These are phyloP conservation scores for Symbiodinium natans DNA, from an alignment of 73 alveolate species.

Conservation along the genomic window DNA sequence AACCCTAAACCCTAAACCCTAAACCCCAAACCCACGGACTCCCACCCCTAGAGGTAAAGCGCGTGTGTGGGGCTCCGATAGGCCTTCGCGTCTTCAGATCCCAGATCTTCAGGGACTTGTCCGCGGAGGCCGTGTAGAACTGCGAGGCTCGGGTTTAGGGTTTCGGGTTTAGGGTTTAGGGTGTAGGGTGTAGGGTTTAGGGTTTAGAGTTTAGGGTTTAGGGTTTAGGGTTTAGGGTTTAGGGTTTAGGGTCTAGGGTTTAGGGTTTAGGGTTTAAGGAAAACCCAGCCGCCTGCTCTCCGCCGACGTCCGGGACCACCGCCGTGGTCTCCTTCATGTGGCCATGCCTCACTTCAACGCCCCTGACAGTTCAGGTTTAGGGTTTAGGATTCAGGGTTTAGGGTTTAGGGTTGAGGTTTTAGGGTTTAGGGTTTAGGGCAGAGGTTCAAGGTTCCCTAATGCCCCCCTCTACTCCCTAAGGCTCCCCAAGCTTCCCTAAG, in stretches of 20 bases:
- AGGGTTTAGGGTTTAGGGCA: too few relatives aligned
- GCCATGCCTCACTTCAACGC: conserved; percentile 83
- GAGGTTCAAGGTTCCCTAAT: too few relatives aligned
- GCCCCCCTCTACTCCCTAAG: too few relatives aligned
- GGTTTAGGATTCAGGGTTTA: too few relatives aligned
- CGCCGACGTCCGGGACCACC: conserved; percentile 70
- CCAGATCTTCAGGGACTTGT: conserved; percentile 92
- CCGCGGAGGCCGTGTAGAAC: conserved; percentile 92
- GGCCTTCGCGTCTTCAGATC: conserved; percentile 61
- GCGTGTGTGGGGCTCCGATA: neutral
- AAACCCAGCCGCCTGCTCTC: conserved; percentile 28
- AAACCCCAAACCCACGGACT: neutral
- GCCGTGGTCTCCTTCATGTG: conserved; percentile 69
- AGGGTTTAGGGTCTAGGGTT: too few relatives aligned
- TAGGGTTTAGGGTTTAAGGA: neutral
- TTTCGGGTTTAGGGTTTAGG: neutral
- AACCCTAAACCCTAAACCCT: neutral
- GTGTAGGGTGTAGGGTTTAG: neutral
- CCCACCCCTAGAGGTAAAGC: neutral
- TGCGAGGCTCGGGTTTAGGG: neutral
- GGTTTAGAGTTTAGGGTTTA: neutral
- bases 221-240: neutral
- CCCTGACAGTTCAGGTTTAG: too few relatives aligned
- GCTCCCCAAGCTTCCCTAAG: too few relatives aligned
- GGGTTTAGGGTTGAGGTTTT: too few relatives aligned